Percentiles rank a stretch among this genome's conserved stretches.
Evolutionary conservation across 139 green algal species (phyloP).

Genomic region (Closterium sp.): DNA sequence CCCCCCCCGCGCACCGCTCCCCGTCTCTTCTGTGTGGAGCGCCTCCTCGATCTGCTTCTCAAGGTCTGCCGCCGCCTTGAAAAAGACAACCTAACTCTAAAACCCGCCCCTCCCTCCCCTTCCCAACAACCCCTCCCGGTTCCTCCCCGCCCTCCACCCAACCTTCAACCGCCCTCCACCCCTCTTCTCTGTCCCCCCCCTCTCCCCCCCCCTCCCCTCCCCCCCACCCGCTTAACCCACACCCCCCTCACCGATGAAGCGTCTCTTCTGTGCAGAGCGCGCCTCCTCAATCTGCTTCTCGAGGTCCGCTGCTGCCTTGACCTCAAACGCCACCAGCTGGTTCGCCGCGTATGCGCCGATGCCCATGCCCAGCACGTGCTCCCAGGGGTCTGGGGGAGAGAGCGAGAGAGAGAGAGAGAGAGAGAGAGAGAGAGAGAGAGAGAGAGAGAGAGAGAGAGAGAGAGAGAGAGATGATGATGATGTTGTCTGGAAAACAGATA

Average conservation of each 20-base stretch:
- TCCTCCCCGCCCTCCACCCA: background rate
- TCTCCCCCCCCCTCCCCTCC: background rate
- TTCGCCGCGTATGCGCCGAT: slow-evolving; percentile 30
- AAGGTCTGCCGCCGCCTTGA: slow-evolving; percentile 50
- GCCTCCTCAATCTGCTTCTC: slow-evolving; percentile 25
- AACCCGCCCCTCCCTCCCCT: background rate
- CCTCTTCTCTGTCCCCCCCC: background rate
- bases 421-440: background rate
- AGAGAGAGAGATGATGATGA: background rate
- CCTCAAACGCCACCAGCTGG: slow-evolving; percentile 59
- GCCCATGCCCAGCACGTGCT: slow-evolving; percentile 54
- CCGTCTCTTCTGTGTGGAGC: background rate
- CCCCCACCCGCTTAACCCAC: background rate
- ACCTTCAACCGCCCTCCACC: background rate
- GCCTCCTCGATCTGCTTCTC: slow-evolving; percentile 24
- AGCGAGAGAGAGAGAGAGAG: slow-evolving; percentile 2
- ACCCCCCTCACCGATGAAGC: background rate
- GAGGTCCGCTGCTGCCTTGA: slow-evolving; percentile 50
- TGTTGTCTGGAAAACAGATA: slow-evolving; percentile 20
- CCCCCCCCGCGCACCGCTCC: background rate
- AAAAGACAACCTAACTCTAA: too few species aligned
- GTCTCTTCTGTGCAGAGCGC: background rate
- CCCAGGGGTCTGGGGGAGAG: slow-evolving; percentile 54
- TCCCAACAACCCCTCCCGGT: background rate
- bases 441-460: slow-evolving; percentile 2